Percentiles rank a stretch among this genome's conserved stretches.
Evolutionary conservation across 768 basidiomycete genomes (phyloP).

Genomic region (Pleurotus citrinopileatus): DNA sequence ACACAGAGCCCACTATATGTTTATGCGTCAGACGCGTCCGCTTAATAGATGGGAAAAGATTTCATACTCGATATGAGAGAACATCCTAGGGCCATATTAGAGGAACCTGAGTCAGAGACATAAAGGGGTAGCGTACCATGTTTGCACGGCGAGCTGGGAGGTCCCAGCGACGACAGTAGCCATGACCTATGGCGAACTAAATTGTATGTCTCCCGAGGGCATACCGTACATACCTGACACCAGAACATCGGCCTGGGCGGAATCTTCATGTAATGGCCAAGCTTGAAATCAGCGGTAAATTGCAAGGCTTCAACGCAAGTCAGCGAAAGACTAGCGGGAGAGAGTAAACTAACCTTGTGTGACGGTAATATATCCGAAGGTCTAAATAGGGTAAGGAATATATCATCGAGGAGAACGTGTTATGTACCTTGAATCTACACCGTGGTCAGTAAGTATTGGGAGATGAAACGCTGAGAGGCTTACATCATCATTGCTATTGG

Average conservation of each 20-base stretch:
- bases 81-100: constrained; percentile 45
- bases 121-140: constrained; percentile 41
- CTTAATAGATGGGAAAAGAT: not conserved
- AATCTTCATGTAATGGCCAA: constrained; percentile 73
- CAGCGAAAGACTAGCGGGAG: not conserved
- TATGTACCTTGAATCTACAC: constrained; percentile 3
- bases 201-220: no score
- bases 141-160: constrained; percentile 62
- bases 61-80: constrained; percentile 51
- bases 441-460: not conserved
- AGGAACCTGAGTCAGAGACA: not conserved
- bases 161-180: constrained; percentile 62
- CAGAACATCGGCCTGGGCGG: constrained; percentile 67
- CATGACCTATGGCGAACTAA: constrained; percentile 34
- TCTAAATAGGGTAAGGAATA: constrained; percentile 30
- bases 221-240: constrained; percentile 55
- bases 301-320: constrained; percentile 51
- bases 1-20: constrained; percentile 44
- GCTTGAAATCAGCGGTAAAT: constrained; percentile 73
- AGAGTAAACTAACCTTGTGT: constrained; percentile 32
- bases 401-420: not conserved
- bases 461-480: constrained; percentile 10
- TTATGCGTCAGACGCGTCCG: not conserved
- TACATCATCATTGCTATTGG: constrained; percentile 79
- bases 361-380: constrained; percentile 67